Percentiles rank a stretch among this genome's conserved stretches.
phyloP scores from a whole-genome alignment of 1,284 basidiomycete genomes.

The Ustilago esculenta region DNA sequence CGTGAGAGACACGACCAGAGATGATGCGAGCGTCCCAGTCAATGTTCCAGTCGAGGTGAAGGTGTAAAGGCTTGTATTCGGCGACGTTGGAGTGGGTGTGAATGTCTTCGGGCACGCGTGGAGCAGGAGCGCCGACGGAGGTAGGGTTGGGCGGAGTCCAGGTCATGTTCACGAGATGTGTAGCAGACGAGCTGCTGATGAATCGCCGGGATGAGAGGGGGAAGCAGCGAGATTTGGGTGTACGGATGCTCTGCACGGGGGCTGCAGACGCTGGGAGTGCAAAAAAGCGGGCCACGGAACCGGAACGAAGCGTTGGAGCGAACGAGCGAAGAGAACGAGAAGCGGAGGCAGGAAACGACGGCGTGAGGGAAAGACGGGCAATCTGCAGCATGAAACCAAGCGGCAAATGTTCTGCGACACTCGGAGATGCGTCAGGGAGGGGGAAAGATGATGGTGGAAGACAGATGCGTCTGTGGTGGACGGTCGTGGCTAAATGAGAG shows the following conservation, averaged over 20 bases:
- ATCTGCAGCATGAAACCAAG: conserved; percentile 31
- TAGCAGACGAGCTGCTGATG: neutral
- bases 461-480: too few species aligned
- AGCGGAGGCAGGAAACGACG: conserved; percentile 1
- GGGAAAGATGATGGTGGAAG: conserved; percentile 2
- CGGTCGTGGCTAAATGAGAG: too few species aligned
- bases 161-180: conserved; percentile 24
- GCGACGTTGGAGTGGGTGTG: conserved; percentile 61
- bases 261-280: conserved; percentile 3
- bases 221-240: neutral
- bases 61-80: conserved; percentile 51
- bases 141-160: conserved; percentile 61
- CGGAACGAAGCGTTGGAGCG: conserved; percentile 22
- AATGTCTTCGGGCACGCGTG: conserved; percentile 47
- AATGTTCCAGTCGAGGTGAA: conserved; percentile 80
- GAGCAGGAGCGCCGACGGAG: conserved; percentile 52
- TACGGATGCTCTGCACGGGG: neutral
- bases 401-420: neutral
- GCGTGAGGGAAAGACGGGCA: conserved; percentile 4
- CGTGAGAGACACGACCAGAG: conserved; percentile 78
- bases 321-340: conserved; percentile 34
- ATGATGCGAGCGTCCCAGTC: conserved; percentile 79
- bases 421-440: conserved; percentile 11
- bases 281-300: conserved; percentile 1
- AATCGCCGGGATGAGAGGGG: neutral